A percentile compares a stretch with the other conserved stretches of the same genome.
These are phyloP conservation scores for Melaleuca alternifolia DNA, from an alignment of 345 rosid genomes.

Conservation along the genomic window DNA sequence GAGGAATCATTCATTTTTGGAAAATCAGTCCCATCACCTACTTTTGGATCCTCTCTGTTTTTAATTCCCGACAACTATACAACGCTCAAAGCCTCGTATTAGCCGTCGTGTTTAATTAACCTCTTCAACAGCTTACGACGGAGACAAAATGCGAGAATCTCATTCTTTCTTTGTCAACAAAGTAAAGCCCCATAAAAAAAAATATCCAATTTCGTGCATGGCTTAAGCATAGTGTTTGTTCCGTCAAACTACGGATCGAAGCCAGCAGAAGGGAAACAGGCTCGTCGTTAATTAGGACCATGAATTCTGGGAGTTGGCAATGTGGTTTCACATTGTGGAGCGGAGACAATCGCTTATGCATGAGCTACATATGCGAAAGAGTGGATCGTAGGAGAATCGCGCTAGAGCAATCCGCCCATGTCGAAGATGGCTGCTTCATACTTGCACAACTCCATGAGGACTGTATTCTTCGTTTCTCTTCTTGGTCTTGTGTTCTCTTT, in stretches of 20 bases:
- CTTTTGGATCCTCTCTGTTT: background rate
- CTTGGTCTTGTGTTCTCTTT: too few relatives aligned
- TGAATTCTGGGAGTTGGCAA: background rate
- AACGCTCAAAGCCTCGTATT: background rate
- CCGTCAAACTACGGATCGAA: background rate
- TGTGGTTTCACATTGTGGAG: background rate
- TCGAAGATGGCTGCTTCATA: too few relatives aligned
- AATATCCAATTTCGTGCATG: background rate
- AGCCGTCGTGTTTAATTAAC: background rate
- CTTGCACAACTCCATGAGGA: too few relatives aligned
- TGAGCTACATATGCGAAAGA: too few relatives aligned
- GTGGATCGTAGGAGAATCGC: too few relatives aligned
- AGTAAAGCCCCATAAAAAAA: background rate
- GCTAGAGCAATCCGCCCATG: too few relatives aligned
- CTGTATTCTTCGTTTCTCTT: too few relatives aligned
- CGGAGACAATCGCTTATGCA: background rate
- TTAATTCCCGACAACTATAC: background rate
- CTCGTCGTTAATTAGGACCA: background rate
- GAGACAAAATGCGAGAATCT: background rate
- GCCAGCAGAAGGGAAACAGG: background rate
- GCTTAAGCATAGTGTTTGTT: background rate
- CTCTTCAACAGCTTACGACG: background rate
- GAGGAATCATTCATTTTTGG: background rate
- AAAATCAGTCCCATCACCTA: background rate
- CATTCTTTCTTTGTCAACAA: background rate